A percentile compares a stretch with the other conserved stretches of the same genome.
Conservation (phyloP, 139 green algal genomes). For the Tetraselmis striata region DNA sequence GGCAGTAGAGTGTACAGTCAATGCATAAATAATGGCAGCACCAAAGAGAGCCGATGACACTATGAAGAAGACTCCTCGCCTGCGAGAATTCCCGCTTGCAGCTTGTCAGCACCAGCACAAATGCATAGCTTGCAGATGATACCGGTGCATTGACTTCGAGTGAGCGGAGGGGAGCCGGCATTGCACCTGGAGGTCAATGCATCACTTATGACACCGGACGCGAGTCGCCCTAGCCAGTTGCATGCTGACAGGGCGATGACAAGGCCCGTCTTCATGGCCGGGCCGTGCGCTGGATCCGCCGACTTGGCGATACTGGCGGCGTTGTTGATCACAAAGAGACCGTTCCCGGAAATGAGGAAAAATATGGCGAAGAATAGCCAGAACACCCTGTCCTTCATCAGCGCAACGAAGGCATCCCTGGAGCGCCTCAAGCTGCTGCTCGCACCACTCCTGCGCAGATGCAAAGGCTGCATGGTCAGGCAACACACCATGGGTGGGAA, state of each 20-base stretch:
- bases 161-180: no score
- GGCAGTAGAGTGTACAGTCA: not conserved
- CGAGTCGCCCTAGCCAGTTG: not conserved
- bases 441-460: no score
- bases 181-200: not conserved
- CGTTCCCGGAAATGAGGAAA: not conserved
- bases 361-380: not conserved
- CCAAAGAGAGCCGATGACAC: not conserved
- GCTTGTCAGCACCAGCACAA: no score
- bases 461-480: no score
- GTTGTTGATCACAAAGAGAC: not conserved
- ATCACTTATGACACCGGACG: not conserved
- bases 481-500: no score
- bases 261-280: not conserved
- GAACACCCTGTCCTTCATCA: not conserved
- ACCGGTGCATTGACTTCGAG: no score
- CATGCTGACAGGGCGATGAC: not conserved
- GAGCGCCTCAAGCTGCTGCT: not conserved
- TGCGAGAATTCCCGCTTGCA: no score
- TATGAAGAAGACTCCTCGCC: not conserved
- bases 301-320: not conserved
- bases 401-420: not conserved
- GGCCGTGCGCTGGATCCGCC: not conserved
- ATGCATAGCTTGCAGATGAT: no score
- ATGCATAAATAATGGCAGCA: not conserved